Evolutionary conservation across 441 rosid genomes (phyloP).

Genomic region (Populus hybrid): DNA sequence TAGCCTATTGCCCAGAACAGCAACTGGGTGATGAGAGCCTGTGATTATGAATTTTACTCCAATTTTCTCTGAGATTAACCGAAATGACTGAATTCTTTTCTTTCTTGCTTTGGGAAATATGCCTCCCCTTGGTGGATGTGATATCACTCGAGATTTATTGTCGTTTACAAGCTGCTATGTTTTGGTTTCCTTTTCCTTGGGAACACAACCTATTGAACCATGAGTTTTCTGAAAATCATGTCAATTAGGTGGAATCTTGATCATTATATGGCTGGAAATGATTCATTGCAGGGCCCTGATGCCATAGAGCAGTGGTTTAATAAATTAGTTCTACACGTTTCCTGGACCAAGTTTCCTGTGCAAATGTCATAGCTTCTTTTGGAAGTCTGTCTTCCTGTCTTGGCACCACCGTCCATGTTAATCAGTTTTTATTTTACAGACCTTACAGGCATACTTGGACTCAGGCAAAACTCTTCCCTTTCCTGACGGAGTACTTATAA

Average conservation of each 20-base stretch:
- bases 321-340: neutral
- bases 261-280: neutral
- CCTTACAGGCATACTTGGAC: conserved; percentile 57
- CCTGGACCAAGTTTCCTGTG: neutral
- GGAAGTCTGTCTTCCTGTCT: neutral
- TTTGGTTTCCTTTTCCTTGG: too few species aligned
- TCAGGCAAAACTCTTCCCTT: conserved; percentile 66
- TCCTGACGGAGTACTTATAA: conserved; percentile 79
- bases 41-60: neutral
- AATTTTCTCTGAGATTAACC: neutral
- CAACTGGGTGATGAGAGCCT: neutral
- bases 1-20: too few species aligned
- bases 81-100: neutral
- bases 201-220: too few species aligned
- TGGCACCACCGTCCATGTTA: neutral
- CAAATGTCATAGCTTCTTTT: neutral
- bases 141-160: neutral
- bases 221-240: neutral
- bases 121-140: neutral
- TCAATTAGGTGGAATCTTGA: neutral
- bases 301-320: neutral
- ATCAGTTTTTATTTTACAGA: conserved; percentile 31
- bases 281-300: neutral
- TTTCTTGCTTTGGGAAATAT: neutral
- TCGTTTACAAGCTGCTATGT: neutral